Evolutionary conservation across 139 green algal genomes (phyloP).

Genomic region (Chlamydomonas sp.): DNA sequence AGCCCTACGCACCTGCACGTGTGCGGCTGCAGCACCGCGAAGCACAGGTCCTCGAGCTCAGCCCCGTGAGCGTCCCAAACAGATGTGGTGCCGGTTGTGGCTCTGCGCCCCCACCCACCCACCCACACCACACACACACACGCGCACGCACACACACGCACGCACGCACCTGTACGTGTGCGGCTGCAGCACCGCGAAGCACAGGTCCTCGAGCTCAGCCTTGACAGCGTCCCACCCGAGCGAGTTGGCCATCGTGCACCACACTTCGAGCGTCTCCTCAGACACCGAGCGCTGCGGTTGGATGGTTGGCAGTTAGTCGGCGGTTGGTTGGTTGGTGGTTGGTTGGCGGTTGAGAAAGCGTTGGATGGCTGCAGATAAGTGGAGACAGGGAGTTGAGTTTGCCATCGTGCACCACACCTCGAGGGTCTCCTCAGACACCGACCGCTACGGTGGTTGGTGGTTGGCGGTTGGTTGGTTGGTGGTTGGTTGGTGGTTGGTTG

Average conservation of each 20-base stretch:
- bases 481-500: too few relatives aligned
- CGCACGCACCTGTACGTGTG: conserved; percentile 6
- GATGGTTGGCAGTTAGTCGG: not conserved
- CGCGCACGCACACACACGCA: too few relatives aligned
- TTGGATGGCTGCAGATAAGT: not conserved
- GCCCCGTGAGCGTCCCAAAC: conserved; percentile 87
- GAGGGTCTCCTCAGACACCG: not conserved
- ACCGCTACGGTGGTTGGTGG: too few relatives aligned
- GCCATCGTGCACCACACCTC: conserved; percentile 1
- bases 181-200: conserved; percentile 84
- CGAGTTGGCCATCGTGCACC: conserved; percentile 84
- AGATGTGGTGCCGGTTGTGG: conserved; percentile 80
- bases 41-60: conserved; percentile 96
- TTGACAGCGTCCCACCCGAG: conserved; percentile 89
- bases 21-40: conserved; percentile 74
- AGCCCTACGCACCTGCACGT: too few relatives aligned
- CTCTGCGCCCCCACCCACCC: too few relatives aligned
- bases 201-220: conserved; percentile 95
- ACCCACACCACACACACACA: too few relatives aligned
- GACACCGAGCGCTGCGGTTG: not conserved
- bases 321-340: too few relatives aligned
- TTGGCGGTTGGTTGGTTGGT: too few relatives aligned
- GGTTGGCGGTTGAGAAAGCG: too few relatives aligned
- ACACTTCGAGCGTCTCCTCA: conserved; percentile 33
- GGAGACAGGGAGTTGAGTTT: not conserved